Evolutionary conservation across 768 basidiomycete species (phyloP).

Genomic region (Pleurotus djamor): DNA sequence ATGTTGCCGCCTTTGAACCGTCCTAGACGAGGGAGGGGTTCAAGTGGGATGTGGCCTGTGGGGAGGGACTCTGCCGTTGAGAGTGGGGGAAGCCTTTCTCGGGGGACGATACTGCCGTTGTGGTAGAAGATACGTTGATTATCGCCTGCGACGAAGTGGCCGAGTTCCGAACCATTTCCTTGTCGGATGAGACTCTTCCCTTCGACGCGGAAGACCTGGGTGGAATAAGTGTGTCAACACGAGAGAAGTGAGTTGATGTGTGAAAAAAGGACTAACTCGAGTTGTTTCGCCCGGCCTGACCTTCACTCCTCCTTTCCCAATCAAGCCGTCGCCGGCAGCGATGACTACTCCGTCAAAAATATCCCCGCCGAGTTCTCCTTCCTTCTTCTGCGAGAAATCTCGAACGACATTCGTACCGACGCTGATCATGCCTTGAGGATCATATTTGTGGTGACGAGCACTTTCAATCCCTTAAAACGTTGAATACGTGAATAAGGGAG

Average conservation of each 20-base stretch:
- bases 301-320: neutral
- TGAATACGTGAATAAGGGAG: too few relatives aligned
- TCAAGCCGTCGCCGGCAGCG: neutral
- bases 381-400: too few relatives aligned
- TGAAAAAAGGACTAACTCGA: neutral
- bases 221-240: neutral
- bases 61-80: too few relatives aligned
- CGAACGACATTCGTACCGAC: too few relatives aligned
- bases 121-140: too few relatives aligned
- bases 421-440: neutral
- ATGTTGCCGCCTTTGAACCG: too few relatives aligned
- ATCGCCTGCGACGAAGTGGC: too few relatives aligned
- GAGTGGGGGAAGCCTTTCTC: too few relatives aligned
- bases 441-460: neutral
- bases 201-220: neutral
- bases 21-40: too few relatives aligned
- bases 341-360: neutral
- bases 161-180: too few relatives aligned
- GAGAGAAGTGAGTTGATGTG: neutral
- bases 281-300: neutral
- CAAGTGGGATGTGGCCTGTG: too few relatives aligned
- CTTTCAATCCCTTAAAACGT: neutral
- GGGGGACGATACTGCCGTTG: too few relatives aligned
- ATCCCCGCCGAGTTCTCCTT: neutral
- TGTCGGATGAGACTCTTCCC: slow-evolving; percentile 3